Evolutionary conservation across 108 stramenopile species (phyloP).

Genomic region (Aurantiochytrium sp.): DNA sequence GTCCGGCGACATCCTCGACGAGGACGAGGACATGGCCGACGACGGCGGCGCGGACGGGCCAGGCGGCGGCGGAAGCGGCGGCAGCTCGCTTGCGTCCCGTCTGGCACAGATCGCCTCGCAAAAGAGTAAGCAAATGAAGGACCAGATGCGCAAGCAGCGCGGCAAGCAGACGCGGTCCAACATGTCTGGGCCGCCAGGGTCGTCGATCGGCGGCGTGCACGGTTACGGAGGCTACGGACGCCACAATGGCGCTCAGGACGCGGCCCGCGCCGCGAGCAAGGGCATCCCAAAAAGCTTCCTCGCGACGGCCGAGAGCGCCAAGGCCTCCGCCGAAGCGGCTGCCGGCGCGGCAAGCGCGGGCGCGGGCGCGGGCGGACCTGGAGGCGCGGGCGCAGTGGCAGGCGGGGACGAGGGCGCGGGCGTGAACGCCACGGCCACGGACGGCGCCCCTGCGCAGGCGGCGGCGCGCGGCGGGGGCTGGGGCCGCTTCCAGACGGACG

Average conservation of each 20-base stretch:
- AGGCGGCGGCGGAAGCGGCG: neutral
- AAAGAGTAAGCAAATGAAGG: neutral
- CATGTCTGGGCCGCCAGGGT: neutral
- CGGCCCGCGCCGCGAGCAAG: neutral
- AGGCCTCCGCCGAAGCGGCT: neutral
- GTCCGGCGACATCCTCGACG: neutral
- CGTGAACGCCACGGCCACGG: neutral
- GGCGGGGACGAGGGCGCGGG: neutral
- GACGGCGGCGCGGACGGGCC: neutral
- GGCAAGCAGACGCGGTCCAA: neutral
- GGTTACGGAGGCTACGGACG: neutral
- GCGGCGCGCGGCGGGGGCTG: neutral
- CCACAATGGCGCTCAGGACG: neutral
- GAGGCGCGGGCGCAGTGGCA: neutral
- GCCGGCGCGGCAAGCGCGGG: neutral
- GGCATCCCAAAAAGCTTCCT: neutral
- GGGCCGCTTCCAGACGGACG: neutral
- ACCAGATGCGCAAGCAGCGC: neutral
- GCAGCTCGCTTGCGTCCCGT: neutral
- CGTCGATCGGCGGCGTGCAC: neutral
- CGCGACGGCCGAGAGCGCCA: neutral
- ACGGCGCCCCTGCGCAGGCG: neutral
- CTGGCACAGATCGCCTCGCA: neutral
- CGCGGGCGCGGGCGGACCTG: neutral
- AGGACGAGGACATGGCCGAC: neutral